A percentile compares a stretch with the other conserved stretches of the same genome.
Evolutionary conservation across 1,284 basidiomycete genomes (phyloP).

Genomic region (Earliella scabrosa): DNA sequence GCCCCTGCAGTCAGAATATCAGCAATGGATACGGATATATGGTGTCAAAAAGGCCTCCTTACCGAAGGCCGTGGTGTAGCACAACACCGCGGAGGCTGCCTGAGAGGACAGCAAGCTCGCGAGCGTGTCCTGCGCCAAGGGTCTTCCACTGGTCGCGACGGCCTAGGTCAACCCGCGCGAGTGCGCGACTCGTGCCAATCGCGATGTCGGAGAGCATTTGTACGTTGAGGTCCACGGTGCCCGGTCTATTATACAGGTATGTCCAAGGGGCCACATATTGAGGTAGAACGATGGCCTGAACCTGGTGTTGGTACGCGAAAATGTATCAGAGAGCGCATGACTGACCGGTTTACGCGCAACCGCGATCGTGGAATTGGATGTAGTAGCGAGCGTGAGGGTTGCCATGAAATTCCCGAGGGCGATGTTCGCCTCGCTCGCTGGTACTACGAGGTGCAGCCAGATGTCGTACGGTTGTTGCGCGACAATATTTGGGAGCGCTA

Average conservation of each 20-base stretch:
- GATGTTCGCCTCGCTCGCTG: conserved; percentile 67
- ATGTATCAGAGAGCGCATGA: background rate
- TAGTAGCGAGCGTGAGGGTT: conserved; percentile 56
- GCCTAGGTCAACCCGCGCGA: conserved; percentile 66
- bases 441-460: conserved; percentile 66
- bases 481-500: conserved; percentile 52
- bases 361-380: conserved; percentile 63
- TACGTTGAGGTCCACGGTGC: conserved; percentile 51
- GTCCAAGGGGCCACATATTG: conserved; percentile 39
- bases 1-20: conserved; percentile 49
- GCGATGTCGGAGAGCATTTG: conserved; percentile 58
- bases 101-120: conserved; percentile 67
- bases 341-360: conserved; percentile 68
- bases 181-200: conserved; percentile 48
- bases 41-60: no score
- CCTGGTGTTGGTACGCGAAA: no score
- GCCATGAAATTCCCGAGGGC: conserved; percentile 84
- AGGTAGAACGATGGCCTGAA: conserved; percentile 64
- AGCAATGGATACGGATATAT: no score
- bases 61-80: conserved; percentile 71
- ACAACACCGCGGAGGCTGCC: conserved; percentile 64
- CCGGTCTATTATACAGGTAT: conserved; percentile 45
- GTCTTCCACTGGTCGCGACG: conserved; percentile 71
- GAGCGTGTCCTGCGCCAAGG: conserved; percentile 66
- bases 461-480: conserved; percentile 72